These are phyloP conservation scores for Phytophthora pluvialis DNA, from an alignment of 352 stramenopile species.

Conservation along the genomic window DNA sequence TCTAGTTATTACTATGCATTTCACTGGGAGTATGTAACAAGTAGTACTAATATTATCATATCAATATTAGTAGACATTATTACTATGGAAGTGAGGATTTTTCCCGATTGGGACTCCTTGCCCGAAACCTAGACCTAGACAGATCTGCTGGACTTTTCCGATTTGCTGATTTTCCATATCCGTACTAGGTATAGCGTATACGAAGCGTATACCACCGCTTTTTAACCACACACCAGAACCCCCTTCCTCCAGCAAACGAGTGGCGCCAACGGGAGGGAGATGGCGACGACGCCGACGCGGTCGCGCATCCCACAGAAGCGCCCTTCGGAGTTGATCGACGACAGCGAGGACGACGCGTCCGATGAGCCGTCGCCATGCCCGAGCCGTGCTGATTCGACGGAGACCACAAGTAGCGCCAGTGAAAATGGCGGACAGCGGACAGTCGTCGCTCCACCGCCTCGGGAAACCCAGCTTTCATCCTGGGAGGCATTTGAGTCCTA, in stretches of 20 bases:
- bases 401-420: background rate
- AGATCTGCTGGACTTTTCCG: too few relatives aligned
- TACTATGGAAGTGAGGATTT: too few relatives aligned
- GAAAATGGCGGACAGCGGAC: background rate
- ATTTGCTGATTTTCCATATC: background rate
- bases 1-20: too few relatives aligned
- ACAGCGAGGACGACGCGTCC: background rate
- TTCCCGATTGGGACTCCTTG: too few relatives aligned
- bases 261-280: background rate
- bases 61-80: too few relatives aligned
- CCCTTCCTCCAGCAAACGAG: background rate
- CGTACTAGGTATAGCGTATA: constrained; percentile 1
- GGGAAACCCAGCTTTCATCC: background rate
- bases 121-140: too few relatives aligned
- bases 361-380: background rate
- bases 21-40: too few relatives aligned
- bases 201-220: background rate
- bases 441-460: background rate
- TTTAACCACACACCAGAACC: background rate
- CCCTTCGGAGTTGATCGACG: background rate
- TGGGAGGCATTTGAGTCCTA: background rate
- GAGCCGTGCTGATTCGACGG: background rate
- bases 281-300: background rate
- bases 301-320: background rate
- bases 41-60: too few relatives aligned